Percentiles rank a stretch among this genome's conserved stretches.
Conservation (phyloP, 805 yeast species). For the Saccharomycopsis sp. region DNA sequence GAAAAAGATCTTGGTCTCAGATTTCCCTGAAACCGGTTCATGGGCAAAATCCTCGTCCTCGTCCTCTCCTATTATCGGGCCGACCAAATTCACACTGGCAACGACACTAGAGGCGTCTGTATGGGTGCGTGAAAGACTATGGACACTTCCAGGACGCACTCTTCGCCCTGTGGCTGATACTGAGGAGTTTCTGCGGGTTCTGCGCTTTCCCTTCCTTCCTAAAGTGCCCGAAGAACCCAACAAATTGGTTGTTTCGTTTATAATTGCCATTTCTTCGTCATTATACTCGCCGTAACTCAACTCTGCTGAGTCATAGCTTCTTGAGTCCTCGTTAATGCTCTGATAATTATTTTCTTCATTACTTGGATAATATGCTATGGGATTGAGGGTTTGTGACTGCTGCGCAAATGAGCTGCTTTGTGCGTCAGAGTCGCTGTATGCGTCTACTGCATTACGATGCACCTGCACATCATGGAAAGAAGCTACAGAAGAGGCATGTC, state of each 20-base stretch:
- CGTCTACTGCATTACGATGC: neutral
- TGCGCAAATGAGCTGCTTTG: conserved; percentile 2
- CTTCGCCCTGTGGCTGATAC: conserved; percentile 4
- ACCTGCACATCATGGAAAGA: neutral
- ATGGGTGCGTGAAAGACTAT: conserved; percentile 21
- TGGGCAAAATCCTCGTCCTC: conserved; percentile 26
- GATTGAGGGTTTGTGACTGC: neutral
- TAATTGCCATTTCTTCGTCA: conserved; percentile 22
- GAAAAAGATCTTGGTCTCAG: conserved; percentile 32
- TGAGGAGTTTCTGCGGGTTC: conserved; percentile 3
- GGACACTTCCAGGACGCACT: neutral
- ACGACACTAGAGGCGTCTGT: conserved; percentile 21
- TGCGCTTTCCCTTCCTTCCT: neutral
- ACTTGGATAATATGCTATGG: conserved; percentile 2
- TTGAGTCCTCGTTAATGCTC: neutral
- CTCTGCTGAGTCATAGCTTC: neutral
- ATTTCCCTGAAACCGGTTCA: conserved; percentile 30
- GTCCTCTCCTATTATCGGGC: conserved; percentile 15
- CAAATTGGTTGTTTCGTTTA: conserved; percentile 23
- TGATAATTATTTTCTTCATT: conserved; percentile 3
- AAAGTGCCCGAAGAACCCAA: conserved; percentile 6
- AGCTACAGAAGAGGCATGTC: neutral
- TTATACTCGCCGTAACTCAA: neutral
- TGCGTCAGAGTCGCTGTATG: conserved; percentile 8
- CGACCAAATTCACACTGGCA: neutral